Evolutionary conservation across 352 stramenopile species (phyloP), one percentile per base, ranked within the genome.

Genomic region (Phytopythium montanum): DNA sequence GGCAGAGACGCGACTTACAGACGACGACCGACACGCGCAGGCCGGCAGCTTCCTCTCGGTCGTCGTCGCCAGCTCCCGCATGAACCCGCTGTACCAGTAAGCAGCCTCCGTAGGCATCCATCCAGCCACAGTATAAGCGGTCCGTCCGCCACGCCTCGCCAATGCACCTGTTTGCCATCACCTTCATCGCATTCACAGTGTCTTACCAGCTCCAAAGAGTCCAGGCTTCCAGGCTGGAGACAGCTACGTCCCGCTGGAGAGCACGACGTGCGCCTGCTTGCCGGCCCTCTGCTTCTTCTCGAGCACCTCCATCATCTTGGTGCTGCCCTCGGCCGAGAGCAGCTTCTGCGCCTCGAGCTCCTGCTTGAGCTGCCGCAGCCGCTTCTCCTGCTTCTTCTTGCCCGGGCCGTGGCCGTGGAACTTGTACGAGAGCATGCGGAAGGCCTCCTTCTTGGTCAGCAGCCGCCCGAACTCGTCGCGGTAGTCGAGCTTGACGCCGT

Each of bases 301-400:
- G 9, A 96, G 72, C 44, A 87, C 79, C 50, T 88, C 87, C 81
- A 94, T 95, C 74, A 90, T 92, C 58, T 88, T 91, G 10, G 68
- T 87, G 41, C 78, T 85, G n/a, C 77, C 81, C 73, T 93, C 82
- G 38, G 76, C 81, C 2, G 80, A 90, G 7, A 91, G 63, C 45
- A 81, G 60, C 60, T 96, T 93, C 57, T 92, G 79, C 9, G 84
- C 72, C 38, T 75, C 66, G 18, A 93, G 68, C 53, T 95, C 85
- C 48, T 92, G 82, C 67, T 96, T 92, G 2, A 97, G 64, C 55
- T 94, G 70, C 53, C 90, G 92, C 34, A 96, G 60, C 2, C 91
- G 81, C 68, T 99, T 98, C 66, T 99, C 97, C 64, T 98, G 89
- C 65, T 99, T 99, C 71, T 98, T 99, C 75, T 99, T 98, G 8